Base-by-base conservation (phyloP, 208 protist species). In the Leishmania amazonensis region DNA sequence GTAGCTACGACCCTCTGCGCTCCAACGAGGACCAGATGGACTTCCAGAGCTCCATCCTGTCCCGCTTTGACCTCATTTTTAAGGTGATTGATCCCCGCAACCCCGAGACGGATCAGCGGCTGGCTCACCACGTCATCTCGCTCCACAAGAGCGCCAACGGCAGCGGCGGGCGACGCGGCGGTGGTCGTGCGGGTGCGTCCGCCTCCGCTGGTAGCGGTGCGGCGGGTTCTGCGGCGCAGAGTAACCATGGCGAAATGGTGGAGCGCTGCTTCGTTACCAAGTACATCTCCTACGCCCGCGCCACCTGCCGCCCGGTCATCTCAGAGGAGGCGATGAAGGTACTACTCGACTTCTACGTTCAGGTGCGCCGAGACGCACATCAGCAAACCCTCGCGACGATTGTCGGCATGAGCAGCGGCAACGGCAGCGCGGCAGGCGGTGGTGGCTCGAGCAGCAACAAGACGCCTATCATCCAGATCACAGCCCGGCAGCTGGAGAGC, bases 21-120 rank as follows among this genome's bases (percentile, higher is more conserved):
- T 93, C 90, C 51, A 96, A 98, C 80, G 94, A 98, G 81, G 94
- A 97, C 45, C 95, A 99, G 87, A 98, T 98, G 94, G 94, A 97
- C 78, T 97, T 99, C 83, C 98, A 99, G 86, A 95, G 97, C 77
- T 99, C 99, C 19, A 99, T 99, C 90, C 84, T 99, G 51, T 99
- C 99, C 8, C 97, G 99, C 91, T 99, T 99, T 89, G 99, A 99
- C 88, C 93, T 99, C 24, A 96, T 99, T 75, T 99, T 99, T 87
- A 99, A 99, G 79, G 95, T 99, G 1, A 89, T 99, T 64, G 99
- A 99, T 90, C 91, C 93, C 9, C 90, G 94, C 24, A 96, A 99
- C 83, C 91, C 95, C 1, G 94, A 99, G 78, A 93, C 91, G 21
- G 99, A 99, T 84, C 87, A 93, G 67, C 87, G 84, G 2, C 97